Conservation (phyloP, 2,329 filamentous ascomycete genomes). For the Colletotrichum coccodes region DNA sequence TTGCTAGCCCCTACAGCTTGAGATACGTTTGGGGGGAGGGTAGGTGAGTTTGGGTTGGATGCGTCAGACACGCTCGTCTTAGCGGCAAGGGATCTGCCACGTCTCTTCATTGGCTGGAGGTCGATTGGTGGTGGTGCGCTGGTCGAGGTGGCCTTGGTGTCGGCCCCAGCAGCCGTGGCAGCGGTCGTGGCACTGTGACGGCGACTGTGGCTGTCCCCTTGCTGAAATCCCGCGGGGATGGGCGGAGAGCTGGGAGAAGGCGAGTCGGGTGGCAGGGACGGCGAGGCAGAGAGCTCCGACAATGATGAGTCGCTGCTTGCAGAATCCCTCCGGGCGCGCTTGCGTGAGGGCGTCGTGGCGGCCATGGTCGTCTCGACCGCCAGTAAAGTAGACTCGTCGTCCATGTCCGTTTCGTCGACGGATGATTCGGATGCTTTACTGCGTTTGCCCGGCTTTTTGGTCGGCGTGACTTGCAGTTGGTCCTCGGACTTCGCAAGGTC, state of each 20-base stretch:
- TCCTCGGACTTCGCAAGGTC: constrained; percentile 43
- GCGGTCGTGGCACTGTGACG: constrained; percentile 33
- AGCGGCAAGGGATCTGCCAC: constrained; percentile 51
- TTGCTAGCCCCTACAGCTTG: constrained; percentile 41
- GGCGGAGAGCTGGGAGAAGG: constrained; percentile 44
- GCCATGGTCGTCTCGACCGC: not conserved
- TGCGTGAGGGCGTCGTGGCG: constrained; percentile 46
- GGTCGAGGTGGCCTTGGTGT: constrained; percentile 29
- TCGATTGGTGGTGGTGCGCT: constrained; percentile 31
- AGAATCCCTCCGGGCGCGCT: constrained; percentile 47
- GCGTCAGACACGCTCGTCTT: constrained; percentile 49
- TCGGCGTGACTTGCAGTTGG: constrained; percentile 23
- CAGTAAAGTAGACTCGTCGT: constrained; percentile 18
- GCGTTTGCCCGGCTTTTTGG: constrained; percentile 14
- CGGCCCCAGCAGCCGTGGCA: constrained; percentile 34
- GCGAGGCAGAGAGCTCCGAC: constrained; percentile 44
- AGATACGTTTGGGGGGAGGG: constrained; percentile 37
- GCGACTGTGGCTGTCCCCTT: constrained; percentile 33
- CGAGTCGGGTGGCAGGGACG: constrained; percentile 44
- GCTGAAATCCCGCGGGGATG: constrained; percentile 29
- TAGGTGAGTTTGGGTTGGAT: constrained; percentile 48
- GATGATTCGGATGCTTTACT: constrained; percentile 25
- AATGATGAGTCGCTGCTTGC: constrained; percentile 55
- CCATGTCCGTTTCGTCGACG: constrained; percentile 5
- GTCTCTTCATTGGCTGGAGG: constrained; percentile 51